phyloP scores from a whole-genome alignment of 2,329 filamentous ascomycete genomes.

The Apiospora malaysiana region DNA sequence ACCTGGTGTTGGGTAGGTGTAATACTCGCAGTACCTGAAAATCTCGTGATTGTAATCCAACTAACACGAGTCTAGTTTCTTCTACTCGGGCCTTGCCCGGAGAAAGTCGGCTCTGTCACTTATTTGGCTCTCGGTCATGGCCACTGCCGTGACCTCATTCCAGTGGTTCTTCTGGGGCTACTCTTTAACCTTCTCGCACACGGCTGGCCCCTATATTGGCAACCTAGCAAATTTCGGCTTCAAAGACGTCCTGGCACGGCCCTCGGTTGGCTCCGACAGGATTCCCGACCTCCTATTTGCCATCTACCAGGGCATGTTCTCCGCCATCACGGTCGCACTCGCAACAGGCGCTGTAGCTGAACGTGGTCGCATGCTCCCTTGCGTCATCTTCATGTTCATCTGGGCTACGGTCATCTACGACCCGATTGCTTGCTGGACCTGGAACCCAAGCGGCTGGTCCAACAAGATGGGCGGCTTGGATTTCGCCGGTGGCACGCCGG shows the following conservation, averaged over 20 bases:
- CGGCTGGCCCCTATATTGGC: conserved; percentile 77
- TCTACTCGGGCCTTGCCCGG: conserved; percentile 89
- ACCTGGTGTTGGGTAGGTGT: conserved; percentile 76
- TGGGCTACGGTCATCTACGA: conserved; percentile 93
- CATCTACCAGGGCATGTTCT: conserved; percentile 89
- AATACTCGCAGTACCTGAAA: conserved; percentile 10
- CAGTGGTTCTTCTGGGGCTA: conserved; percentile 98
- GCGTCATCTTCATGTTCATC: conserved; percentile 90
- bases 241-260: conserved; percentile 73
- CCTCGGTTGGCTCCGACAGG: conserved; percentile 74
- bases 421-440: conserved; percentile 93
- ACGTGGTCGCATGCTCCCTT: conserved; percentile 85
- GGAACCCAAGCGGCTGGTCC: conserved; percentile 85
- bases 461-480: conserved; percentile 81
- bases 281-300: conserved; percentile 87
- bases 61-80: conserved; percentile 62
- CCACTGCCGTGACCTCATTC: conserved; percentile 81
- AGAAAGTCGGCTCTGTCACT: conserved; percentile 88
- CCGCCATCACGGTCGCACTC: conserved; percentile 83
- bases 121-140: conserved; percentile 91
- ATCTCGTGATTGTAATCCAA: neutral
- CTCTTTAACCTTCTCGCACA: conserved; percentile 81
- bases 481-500: conserved; percentile 88
- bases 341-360: conserved; percentile 86
- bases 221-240: conserved; percentile 82